Evolutionary conservation across 257 asterid species (phyloP), one percentile per base, ranked within the genome.

Genomic region (Cruciata laevipes): DNA sequence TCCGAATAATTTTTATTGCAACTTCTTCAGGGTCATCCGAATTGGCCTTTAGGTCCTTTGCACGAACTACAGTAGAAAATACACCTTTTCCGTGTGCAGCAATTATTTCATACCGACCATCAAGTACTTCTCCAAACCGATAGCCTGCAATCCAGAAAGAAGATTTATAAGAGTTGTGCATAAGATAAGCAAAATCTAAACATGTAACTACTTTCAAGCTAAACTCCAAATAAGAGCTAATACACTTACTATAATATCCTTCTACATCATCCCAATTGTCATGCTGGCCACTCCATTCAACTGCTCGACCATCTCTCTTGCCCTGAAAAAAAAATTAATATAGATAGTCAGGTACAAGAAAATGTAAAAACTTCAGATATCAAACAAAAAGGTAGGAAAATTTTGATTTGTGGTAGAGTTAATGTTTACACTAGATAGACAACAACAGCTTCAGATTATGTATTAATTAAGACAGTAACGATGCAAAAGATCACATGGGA

Each of bases 71-170:
- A 30, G 88, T 87, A 63, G 99, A 94, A 79, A 94, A 94, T 55
- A 94, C 99, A 2, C 99, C 99, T 84, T 86, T 90, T 35, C 99
- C 99, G 77, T 94, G 99, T 67, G 99, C 87, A 76, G 99, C 99
- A 81, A 86, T 83, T 68, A 94, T 89, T 82, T 94, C 99, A 70
- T 88, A 94, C 67, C 91, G 86, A 35, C 88, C 89, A 72, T 94
- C 98, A 77, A 94, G 95, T 58, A 84, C 71, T 81, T 94, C 99
- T 69, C 99, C 99, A 63, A 94, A 85, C 65, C 99, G 96, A 69
- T 94, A 87, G 40, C 96, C 99, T 90, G 81, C 73, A 65, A 3
- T 21, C 67, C 74, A 55, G 66, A 32, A 51, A 32, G 51, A 51
- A 31, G 24, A 44, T 59, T 18, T 31, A 8, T 13, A 68, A 53